These are phyloP conservation scores for Talaromyces funiculosus DNA, from an alignment of 2,329 filamentous ascomycete genomes.

Conservation along the genomic window DNA sequence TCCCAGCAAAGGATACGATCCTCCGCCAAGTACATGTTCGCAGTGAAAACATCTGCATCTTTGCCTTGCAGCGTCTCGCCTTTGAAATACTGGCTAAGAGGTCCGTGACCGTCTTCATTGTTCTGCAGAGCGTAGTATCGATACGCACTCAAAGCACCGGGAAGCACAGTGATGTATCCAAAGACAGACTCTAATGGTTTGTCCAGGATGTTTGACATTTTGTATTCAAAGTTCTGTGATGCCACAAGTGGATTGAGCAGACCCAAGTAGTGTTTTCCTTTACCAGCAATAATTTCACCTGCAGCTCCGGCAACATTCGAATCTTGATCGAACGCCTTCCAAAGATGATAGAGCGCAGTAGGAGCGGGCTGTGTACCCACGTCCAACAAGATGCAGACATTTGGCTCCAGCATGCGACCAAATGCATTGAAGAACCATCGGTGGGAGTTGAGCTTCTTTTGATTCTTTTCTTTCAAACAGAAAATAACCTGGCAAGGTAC, in stretches of 20 bases:
- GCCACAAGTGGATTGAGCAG: conserved; percentile 91
- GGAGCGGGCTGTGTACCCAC: conserved; percentile 87
- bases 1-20: conserved; percentile 99
- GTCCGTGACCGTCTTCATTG: conserved; percentile 89
- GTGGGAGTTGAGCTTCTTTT: conserved; percentile 96
- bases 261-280: conserved; percentile 71
- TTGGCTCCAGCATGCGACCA: conserved; percentile 83
- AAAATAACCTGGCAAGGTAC: conserved; percentile 98
- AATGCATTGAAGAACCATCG: conserved; percentile 99
- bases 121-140: conserved; percentile 95
- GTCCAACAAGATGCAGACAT: conserved; percentile 93
- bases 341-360: conserved; percentile 92
- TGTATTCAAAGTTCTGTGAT: conserved; percentile 98
- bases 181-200: conserved; percentile 97
- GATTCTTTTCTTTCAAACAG: conserved; percentile 95
- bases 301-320: conserved; percentile 96
- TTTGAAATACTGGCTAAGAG: conserved; percentile 97
- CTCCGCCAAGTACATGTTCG: conserved; percentile 98
- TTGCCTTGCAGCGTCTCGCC: conserved; percentile 94
- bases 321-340: conserved; percentile 98
- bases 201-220: conserved; percentile 98
- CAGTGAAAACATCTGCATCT: conserved; percentile 93
- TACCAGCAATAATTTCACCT: conserved; percentile 96
- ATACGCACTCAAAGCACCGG: conserved; percentile 90
- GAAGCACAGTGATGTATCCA: conserved; percentile 94